Evolutionary conservation across 1,284 basidiomycete species (phyloP).

Genomic region (Ustilago vetiveriae): DNA sequence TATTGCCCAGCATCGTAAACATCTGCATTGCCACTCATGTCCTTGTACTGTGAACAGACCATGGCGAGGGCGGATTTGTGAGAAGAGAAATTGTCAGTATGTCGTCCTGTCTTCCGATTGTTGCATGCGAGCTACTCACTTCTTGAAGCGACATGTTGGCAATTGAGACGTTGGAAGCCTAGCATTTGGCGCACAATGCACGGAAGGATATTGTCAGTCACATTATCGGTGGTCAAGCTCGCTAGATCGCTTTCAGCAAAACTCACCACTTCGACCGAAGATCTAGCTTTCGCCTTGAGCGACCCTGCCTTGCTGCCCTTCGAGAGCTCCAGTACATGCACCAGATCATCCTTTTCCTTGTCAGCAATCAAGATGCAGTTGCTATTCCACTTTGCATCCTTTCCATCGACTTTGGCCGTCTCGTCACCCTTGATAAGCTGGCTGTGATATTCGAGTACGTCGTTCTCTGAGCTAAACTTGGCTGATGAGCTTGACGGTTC

Average conservation of each 20-base stretch:
- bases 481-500: slow-evolving; percentile 9
- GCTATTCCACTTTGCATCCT: slow-evolving; percentile 27
- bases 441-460: slow-evolving; percentile 23
- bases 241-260: neutral
- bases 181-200: neutral
- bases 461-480: slow-evolving; percentile 13
- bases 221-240: too few relatives aligned
- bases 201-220: neutral
- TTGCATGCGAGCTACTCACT: slow-evolving; percentile 17
- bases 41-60: slow-evolving; percentile 34
- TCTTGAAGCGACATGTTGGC: slow-evolving; percentile 50
- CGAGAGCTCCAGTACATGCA: slow-evolving; percentile 21
- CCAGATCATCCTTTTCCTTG: slow-evolving; percentile 18
- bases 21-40: slow-evolving; percentile 47
- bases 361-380: slow-evolving; percentile 37
- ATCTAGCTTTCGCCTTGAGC: slow-evolving; percentile 34
- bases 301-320: slow-evolving; percentile 13
- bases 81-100: too few relatives aligned
- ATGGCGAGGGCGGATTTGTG: neutral
- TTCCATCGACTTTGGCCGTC: slow-evolving; percentile 10
- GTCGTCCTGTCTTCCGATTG: too few relatives aligned
- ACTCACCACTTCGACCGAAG: slow-evolving; percentile 40
- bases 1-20: slow-evolving; percentile 50
- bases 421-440: slow-evolving; percentile 27
- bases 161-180: slow-evolving; percentile 47